These are phyloP conservation scores for Cutaneotrichosporon sp. DNA, from an alignment of 1,284 basidiomycete genomes.

Conservation along the genomic window DNA sequence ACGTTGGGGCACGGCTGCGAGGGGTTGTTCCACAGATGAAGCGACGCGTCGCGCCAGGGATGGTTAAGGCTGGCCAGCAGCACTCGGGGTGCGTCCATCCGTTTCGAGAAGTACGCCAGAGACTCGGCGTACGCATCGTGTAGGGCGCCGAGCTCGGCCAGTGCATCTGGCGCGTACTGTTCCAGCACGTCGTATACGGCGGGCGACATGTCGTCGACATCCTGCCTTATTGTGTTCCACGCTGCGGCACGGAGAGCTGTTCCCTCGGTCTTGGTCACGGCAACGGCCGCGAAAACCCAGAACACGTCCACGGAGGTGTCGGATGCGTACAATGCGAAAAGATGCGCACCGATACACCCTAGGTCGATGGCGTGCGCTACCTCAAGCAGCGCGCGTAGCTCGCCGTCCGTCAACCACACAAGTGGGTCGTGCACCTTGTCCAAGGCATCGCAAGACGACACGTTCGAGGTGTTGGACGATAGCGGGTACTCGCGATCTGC, in stretches of 20 bases:
- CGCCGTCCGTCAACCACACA: neutral
- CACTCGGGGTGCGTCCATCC: neutral
- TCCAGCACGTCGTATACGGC: neutral
- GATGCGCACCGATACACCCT: neutral
- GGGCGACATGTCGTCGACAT: neutral
- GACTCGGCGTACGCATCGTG: neutral
- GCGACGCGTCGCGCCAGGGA: neutral
- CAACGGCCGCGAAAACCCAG: neutral
- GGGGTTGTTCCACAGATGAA: neutral
- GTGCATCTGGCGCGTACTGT: neutral
- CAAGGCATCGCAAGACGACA: neutral
- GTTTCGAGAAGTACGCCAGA: neutral
- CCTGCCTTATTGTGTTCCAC: neutral
- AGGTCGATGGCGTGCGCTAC: neutral
- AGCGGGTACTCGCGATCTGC: neutral
- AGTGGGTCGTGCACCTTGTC: neutral
- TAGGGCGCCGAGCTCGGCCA: neutral
- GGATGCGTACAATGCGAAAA: neutral
- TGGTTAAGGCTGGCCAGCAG: neutral
- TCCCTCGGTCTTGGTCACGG: neutral
- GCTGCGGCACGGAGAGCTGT: neutral
- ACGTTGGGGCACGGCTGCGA: neutral
- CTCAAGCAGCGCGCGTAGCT: neutral
- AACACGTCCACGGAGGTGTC: neutral
- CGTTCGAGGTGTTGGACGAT: neutral